Percentiles rank a stretch among this genome's conserved stretches.
phyloP scores from a whole-genome alignment of 306 rosid species.

The Calophaca sinica region DNA sequence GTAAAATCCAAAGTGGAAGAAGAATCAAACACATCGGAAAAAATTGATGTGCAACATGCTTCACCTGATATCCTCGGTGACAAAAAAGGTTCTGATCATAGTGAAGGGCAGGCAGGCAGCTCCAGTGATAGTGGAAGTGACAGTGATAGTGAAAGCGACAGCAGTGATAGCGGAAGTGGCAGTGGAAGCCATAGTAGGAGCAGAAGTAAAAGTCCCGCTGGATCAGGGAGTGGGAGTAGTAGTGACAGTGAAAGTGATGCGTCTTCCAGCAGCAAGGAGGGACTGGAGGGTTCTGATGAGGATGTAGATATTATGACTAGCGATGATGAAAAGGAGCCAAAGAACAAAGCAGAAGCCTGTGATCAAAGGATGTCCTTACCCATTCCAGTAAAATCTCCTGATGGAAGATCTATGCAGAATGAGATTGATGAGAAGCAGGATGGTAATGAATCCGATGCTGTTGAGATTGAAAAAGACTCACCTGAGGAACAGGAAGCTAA shows the following conservation, averaged over 20 bases:
- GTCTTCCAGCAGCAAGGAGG: constrained; percentile 84
- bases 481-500: constrained; percentile 66
- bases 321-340: constrained; percentile 90
- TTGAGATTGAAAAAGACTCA: constrained; percentile 76
- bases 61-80: constrained; percentile 70
- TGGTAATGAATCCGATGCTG: constrained; percentile 67
- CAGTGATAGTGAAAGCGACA: constrained; percentile 90
- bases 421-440: constrained; percentile 71
- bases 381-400: constrained; percentile 62
- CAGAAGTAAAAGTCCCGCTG: constrained; percentile 77
- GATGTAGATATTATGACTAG: constrained; percentile 98
- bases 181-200: constrained; percentile 90
- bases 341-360: constrained; percentile 61
- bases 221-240: constrained; percentile 84
- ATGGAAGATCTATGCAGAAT: constrained; percentile 57
- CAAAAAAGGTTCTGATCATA: constrained; percentile 69
- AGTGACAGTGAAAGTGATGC: constrained; percentile 94
- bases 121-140: constrained; percentile 88
- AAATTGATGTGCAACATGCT: constrained; percentile 60
- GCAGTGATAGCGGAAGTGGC: constrained; percentile 87
- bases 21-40: constrained; percentile 61
- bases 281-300: constrained; percentile 79
- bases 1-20: constrained; percentile 59
- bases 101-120: constrained; percentile 77
- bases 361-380: constrained; percentile 60